Evolutionary conservation across 1,284 basidiomycete genomes (phyloP).

Genomic region (Trametes sp.): DNA sequence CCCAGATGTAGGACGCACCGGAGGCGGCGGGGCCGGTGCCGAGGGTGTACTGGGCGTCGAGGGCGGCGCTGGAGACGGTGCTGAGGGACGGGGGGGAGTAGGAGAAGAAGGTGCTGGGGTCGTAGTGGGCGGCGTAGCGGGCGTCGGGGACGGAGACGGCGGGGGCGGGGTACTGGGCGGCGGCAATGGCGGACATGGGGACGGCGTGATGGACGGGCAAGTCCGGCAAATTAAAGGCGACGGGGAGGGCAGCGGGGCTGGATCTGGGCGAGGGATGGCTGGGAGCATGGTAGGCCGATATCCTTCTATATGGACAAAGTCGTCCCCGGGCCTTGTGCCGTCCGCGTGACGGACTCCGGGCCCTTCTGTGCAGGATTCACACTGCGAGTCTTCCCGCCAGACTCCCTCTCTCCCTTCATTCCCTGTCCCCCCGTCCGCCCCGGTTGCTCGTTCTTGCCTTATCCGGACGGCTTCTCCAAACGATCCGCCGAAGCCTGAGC

Average conservation of each 20-base stretch:
- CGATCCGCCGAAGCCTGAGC: conserved; percentile 17
- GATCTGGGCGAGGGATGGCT: conserved; percentile 14
- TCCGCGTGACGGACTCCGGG: conserved; percentile 16
- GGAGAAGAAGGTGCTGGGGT: conserved; percentile 26
- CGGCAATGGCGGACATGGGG: conserved; percentile 30
- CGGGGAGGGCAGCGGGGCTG: conserved; percentile 7
- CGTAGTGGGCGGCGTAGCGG: conserved; percentile 26
- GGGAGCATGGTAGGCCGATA: conserved; percentile 14
- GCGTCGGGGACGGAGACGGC: conserved; percentile 21
- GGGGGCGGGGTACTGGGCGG: conserved; percentile 27
- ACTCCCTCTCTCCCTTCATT: conserved; percentile 1
- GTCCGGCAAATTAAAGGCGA: conserved; percentile 22
- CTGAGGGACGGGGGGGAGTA: conserved; percentile 22
- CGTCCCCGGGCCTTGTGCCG: conserved; percentile 12
- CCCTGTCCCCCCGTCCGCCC: conserved; percentile 2
- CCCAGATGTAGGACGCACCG: conserved; percentile 23
- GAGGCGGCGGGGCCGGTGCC: conserved; percentile 3
- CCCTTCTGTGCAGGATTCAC: conserved; percentile 24
- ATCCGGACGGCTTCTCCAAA: conserved; percentile 25
- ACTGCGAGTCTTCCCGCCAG: background rate
- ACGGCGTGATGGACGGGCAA: conserved; percentile 18
- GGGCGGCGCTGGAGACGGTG: conserved; percentile 21
- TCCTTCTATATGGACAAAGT: conserved; percentile 27
- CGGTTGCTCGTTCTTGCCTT: conserved; percentile 11
- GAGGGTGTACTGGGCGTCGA: conserved; percentile 16